Evolutionary conservation across 345 rosid species (phyloP), one percentile per base, ranked within the genome.

Genomic region (Arabidopsis arenosa): DNA sequence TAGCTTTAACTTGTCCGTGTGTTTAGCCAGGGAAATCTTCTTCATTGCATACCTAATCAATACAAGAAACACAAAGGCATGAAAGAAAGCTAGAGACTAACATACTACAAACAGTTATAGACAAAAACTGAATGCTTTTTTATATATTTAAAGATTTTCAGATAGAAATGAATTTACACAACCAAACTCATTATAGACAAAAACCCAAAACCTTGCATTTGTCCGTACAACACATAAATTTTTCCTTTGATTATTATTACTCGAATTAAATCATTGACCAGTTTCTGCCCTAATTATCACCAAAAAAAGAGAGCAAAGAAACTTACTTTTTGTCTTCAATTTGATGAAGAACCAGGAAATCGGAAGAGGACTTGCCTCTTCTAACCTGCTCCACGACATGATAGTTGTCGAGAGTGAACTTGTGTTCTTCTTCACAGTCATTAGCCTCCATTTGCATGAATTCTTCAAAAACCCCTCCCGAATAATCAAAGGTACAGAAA

Each of bases 1-100:
- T 40, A 80, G 91, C 80, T 90, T 89, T 82, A 92, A 86, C 90
- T 90, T 95, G 70, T 92, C 97, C 0, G 97, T 88, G 82, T 89
- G 96, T 86, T 95, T 95, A 56, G 97, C 88, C 73, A 95, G 80
- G 13, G 83, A 88, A 77, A 95, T 85, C 87, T 86, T 89, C 90
- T 89, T 95, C 86, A 95, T 68, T 74, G 86, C 93, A 84, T 92
- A 95, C 97, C 99, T 95, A 87, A 76, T 56, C 52, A 36, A 72
- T 17, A 73, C 60, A 73, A 66, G 66, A 80, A 23, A 60, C 32
- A 4, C 3, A 5, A 72, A 51, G 72, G 33, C 63, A 59, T 58
- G 39, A 60, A 45, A 17, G 10, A 66, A 69, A 69, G 60, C 13
- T 30, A 68, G 40, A 63, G 18, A 18, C 61, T 68, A 32, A 75